phyloP scores from a whole-genome alignment of 2,329 filamentous ascomycete genomes.

The Diatrype stigma region DNA sequence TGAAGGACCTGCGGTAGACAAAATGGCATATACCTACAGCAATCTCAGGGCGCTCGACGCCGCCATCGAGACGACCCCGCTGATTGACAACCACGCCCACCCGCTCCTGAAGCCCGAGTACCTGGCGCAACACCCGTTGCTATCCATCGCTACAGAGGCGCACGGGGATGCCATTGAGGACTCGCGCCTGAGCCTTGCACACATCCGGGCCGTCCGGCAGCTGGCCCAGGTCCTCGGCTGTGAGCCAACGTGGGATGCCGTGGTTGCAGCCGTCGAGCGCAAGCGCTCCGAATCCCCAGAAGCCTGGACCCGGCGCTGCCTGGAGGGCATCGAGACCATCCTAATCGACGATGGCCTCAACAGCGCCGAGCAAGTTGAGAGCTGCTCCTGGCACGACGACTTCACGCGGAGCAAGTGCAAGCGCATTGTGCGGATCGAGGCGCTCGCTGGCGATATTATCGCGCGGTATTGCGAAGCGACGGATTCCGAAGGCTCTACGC shows the following conservation, averaged over 20 bases:
- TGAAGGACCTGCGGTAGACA: not conserved
- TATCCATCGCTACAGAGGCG: conserved; percentile 69
- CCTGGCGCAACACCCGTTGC: conserved; percentile 42
- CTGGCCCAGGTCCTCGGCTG: conserved; percentile 62
- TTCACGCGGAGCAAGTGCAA: conserved; percentile 62
- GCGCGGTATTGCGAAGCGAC: conserved; percentile 37
- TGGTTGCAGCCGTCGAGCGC: conserved; percentile 40
- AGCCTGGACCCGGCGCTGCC: conserved; percentile 58
- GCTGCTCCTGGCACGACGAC: conserved; percentile 60
- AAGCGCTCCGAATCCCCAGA: conserved; percentile 43
- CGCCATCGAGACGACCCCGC: conserved; percentile 52
- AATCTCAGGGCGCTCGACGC: conserved; percentile 12
- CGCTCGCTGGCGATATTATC: conserved; percentile 61
- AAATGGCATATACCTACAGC: conserved; percentile 13
- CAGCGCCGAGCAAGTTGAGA: conserved; percentile 49
- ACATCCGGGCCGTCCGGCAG: conserved; percentile 66
- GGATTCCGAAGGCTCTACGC: conserved; percentile 33
- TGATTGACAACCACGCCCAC: conserved; percentile 72
- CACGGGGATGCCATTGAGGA: conserved; percentile 62
- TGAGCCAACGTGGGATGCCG: conserved; percentile 56
- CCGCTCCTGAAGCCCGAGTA: conserved; percentile 56
- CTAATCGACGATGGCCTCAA: conserved; percentile 76
- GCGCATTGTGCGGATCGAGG: conserved; percentile 75
- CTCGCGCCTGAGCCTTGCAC: conserved; percentile 58
- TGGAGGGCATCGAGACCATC: conserved; percentile 68